Base-by-base conservation (phyloP, 495 filamentous ascomycete species). In the Penicillium pancosmium region DNA sequence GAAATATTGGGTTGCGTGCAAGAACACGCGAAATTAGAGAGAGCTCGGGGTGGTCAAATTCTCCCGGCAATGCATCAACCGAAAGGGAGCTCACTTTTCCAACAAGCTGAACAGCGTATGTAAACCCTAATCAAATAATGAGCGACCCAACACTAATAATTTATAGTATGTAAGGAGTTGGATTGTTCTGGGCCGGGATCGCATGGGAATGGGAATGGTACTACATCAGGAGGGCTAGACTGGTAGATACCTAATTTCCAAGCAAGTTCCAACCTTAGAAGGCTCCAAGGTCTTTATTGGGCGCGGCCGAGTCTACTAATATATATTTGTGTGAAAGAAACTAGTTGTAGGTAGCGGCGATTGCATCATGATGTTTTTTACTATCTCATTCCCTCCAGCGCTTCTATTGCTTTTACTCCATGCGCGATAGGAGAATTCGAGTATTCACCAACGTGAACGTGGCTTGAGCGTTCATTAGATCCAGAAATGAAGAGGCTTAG, bases 41-140 rank as follows among this genome's bases (percentile, higher is more conserved):
- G 59, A 41, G 44, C 51, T 0, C 47, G 51, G 40, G 69, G 72
- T 0, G 25, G 47, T 34, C 66, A 60, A 36, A 65, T 77, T 46
- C 57, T 60, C 31, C 73, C 73, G 1, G 71, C 73, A 0, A 70
- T 62, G 61, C 65, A 64, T 51, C 60, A 75, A 21, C 72, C 70
- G 1, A 62, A 71, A 34, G 57, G 61, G 2, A 73, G 72, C 50
- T 52, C 59, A 1, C 62, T 62, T 21, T 77, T 73, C 50, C 66
- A 73, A 19, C 66, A 70, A 31, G 73, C 73, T 15, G 72, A 77
- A 18, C 66, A 77, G 43, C 47, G 73, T 77, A 25, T 62, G 73
- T 68, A 1, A 1, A 11, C 15, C 18, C 4, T 0, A 3, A 48
- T 5, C 6, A 2, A n/a, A 25, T 10, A 2, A 5, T 4, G 46